phyloP scores from a whole-genome alignment of 805 yeast genomes.

The Myxozyma mucilagina region DNA sequence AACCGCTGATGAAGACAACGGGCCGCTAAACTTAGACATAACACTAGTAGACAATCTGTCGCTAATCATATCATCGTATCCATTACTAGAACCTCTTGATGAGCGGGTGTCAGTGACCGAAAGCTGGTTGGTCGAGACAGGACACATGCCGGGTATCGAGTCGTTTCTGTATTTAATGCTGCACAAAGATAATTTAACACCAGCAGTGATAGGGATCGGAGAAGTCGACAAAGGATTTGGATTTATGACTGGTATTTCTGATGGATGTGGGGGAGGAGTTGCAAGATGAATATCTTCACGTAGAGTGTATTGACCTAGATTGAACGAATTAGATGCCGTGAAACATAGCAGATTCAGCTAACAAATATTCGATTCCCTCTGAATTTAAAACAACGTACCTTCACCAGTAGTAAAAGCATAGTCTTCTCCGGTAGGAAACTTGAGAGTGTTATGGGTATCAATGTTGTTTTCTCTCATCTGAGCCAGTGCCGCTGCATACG shows the following conservation, averaged over 20 bases:
- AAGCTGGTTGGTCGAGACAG: constrained; percentile 15
- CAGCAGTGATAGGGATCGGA: constrained; percentile 34
- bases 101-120: constrained; percentile 1
- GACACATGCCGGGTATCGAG: constrained; percentile 13
- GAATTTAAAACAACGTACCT: constrained; percentile 30
- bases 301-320: constrained; percentile 28
- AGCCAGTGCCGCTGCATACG: constrained; percentile 30
- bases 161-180: constrained; percentile 18
- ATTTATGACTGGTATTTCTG: constrained; percentile 40
- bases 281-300: constrained; percentile 38
- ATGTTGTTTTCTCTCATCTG: constrained; percentile 26
- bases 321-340: background rate
- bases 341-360: background rate
- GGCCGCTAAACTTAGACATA: constrained; percentile 4
- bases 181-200: constrained; percentile 31
- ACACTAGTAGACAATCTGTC: constrained; percentile 9
- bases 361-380: background rate
- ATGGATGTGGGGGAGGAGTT: constrained; percentile 44
- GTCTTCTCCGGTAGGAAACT: constrained; percentile 32
- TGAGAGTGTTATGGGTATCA: constrained; percentile 33
- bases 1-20: background rate
- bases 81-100: constrained; percentile 1
- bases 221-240: constrained; percentile 43
- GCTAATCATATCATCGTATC: background rate
- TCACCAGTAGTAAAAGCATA: constrained; percentile 39